Percentiles rank a stretch among this genome's conserved stretches.
These are phyloP conservation scores for Aspergillus eucalypticola DNA, from an alignment of 2,329 filamentous ascomycete species.

Conservation along the genomic window DNA sequence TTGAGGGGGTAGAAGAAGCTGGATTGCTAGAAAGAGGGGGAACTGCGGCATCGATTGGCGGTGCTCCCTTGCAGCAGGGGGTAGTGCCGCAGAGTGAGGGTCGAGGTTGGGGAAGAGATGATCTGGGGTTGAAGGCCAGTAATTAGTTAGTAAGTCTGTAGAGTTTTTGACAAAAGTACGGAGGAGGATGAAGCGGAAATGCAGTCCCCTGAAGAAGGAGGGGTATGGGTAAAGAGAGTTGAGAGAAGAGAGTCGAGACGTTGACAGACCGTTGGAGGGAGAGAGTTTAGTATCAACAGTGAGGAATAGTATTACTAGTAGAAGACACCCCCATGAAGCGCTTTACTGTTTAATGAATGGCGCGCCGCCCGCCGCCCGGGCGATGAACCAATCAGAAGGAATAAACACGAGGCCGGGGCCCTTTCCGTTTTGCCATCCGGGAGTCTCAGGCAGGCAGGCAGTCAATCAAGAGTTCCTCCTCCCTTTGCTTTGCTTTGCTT, in stretches of 20 bases:
- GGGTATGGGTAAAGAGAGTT: background rate
- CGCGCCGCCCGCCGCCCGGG: background rate
- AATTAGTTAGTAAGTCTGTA: background rate
- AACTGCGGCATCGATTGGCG: background rate
- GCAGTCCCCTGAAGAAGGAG: background rate
- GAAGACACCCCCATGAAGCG: background rate
- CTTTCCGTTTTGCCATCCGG: slow-evolving; percentile 4
- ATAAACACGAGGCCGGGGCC: background rate
- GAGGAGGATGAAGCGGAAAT: background rate
- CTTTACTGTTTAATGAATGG: background rate
- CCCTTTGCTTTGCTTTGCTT: background rate
- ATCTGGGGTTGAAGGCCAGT: background rate
- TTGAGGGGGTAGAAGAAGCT: background rate
- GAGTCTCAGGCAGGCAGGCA: no score
- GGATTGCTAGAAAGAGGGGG: background rate
- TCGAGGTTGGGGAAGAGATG: background rate
- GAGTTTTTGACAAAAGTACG: background rate
- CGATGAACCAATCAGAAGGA: background rate
- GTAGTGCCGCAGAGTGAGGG: background rate
- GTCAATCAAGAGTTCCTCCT: background rate
- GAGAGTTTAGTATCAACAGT: no score
- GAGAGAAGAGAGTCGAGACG: background rate
- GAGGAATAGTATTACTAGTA: no score
- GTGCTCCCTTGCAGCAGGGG: background rate
- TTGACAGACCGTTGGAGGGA: no score